Evolutionary conservation across 2,329 filamentous ascomycete genomes (phyloP).

Genomic region (Xenoacremonium recifei): DNA sequence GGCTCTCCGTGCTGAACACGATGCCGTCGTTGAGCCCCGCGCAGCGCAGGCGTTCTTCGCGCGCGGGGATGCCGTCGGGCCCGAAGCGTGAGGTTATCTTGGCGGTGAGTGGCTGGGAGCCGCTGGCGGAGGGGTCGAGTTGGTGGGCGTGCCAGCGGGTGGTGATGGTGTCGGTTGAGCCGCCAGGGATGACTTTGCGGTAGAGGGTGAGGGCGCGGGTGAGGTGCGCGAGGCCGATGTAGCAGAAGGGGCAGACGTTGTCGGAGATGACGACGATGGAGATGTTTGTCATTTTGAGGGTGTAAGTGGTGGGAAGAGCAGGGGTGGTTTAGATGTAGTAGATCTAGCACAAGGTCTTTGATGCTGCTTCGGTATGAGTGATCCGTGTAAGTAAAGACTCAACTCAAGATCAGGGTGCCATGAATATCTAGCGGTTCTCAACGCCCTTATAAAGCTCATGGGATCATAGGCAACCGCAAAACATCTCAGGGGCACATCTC

Average conservation of each 20-base stretch:
- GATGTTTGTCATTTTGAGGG: conserved; percentile 67
- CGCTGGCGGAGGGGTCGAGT: conserved; percentile 63
- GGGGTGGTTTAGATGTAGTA: too few relatives aligned
- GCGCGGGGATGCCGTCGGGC: conserved; percentile 53
- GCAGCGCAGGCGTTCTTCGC: conserved; percentile 55
- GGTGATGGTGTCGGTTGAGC: conserved; percentile 64
- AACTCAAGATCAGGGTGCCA: too few relatives aligned
- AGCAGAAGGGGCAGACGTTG: conserved; percentile 78
- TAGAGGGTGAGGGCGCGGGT: conserved; percentile 69
- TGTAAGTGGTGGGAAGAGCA: too few relatives aligned
- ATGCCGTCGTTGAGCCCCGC: conserved; percentile 68
- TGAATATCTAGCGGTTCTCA: too few relatives aligned
- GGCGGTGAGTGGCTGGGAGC: conserved; percentile 43
- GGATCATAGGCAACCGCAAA: too few relatives aligned
- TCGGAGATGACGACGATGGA: conserved; percentile 79
- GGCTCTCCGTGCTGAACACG: conserved; percentile 62
- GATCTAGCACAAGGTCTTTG: too few relatives aligned
- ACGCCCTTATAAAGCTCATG: too few relatives aligned
- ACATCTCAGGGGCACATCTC: too few relatives aligned
- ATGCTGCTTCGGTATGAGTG: too few relatives aligned
- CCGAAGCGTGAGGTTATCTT: conserved; percentile 67
- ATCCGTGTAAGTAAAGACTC: too few relatives aligned
- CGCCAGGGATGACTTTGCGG: conserved; percentile 58
- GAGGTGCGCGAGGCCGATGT: conserved; percentile 75
- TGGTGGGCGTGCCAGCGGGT: conserved; percentile 80